Percentiles rank a stretch among this genome's conserved stretches.
Evolutionary conservation across 441 rosid species (phyloP).

Genomic region (Pelargonium citronellum): DNA sequence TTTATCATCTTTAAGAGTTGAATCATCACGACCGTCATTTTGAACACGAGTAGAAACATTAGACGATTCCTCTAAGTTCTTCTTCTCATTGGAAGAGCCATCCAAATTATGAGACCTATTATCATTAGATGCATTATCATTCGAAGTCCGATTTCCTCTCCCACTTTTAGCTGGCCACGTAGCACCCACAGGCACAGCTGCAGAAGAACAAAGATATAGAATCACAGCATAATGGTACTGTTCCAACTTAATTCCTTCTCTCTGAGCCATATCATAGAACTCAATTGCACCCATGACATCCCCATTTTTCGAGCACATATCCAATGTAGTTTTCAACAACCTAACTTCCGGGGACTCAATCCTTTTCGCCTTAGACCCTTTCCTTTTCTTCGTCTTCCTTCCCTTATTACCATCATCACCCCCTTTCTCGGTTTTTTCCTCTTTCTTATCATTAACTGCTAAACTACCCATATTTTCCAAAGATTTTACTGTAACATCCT

Average conservation of each 20-base stretch:
- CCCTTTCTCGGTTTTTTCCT: conserved; percentile 16
- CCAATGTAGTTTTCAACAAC: conserved; percentile 34
- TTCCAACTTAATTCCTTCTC: conserved; percentile 37
- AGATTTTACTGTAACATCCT: conserved; percentile 1
- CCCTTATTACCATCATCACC: conserved; percentile 15
- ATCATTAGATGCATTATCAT: conserved; percentile 21
- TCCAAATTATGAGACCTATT: not conserved
- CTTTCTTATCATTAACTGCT: conserved; percentile 12
- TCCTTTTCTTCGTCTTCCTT: conserved; percentile 17
- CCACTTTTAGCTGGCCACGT: conserved; percentile 66
- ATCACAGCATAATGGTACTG: conserved; percentile 54
- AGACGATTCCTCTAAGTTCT: conserved; percentile 12
- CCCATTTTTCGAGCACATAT: conserved; percentile 57
- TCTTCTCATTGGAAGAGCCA: too few relatives aligned
- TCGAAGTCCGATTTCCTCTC: conserved; percentile 27
- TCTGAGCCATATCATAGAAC: conserved; percentile 42
- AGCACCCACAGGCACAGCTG: conserved; percentile 43
- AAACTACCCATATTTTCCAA: conserved; percentile 13
- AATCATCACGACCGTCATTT: conserved; percentile 12
- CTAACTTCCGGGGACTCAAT: conserved; percentile 23
- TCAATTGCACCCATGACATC: conserved; percentile 49
- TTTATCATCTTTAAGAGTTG: conserved; percentile 17
- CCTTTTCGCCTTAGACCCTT: conserved; percentile 29
- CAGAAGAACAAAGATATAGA: conserved; percentile 63
- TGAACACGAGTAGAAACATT: conserved; percentile 9